Base-by-base conservation (phyloP, 306 rosid genomes). In the Sesbania bispinosa region DNA sequence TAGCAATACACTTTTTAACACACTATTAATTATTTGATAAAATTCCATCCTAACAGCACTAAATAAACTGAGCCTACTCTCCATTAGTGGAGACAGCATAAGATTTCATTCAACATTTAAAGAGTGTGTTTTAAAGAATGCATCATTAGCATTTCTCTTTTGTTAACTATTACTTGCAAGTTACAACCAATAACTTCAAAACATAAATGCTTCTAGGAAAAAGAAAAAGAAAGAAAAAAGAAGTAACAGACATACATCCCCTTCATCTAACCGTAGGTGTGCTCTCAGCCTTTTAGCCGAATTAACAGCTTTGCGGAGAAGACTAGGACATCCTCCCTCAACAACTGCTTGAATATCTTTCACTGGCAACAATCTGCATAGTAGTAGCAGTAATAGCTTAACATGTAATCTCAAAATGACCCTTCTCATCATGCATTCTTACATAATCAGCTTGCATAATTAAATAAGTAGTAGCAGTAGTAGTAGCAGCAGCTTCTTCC, bases 261-360 rank as follows among this genome's bases (percentile, higher is more conserved):
- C 99, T 94, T 95, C 99, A 50, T 91, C 99, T 54, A 91, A 84
- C 38, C 46, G 86, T 75, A 88, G 83, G 5, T 83, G 78, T 24
- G 83, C 90, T 83, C 99, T 79, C 76, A 91, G 81, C 41, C 99
- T 78, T 80, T 95, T 95, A n/a, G 90, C 96, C 26, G 99, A 95
- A 80, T 91, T 95, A 74, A 91, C 96, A 74, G 83, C 82, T 80
- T 91, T 95, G 10, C 96, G 82, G 42, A 88, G 79, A 77, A 95
- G 65, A 82, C 85, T 89, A 75, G 99, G 97, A 76, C 99, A 95
- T 66, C 99, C 96, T 19, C 80, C 70, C 57, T 76, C 83, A 38
- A 88, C 97, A 51, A 95, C 70, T 38, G 67, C 74, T 83, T 82
- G 85, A 75, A 95, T 64, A 80, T 89, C 87, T n/a, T 84, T 75